Percentiles rank a stretch among this genome's conserved stretches.
These are phyloP conservation scores for Erucastrum elatum DNA, from an alignment of 345 rosid genomes.

Conservation along the genomic window DNA sequence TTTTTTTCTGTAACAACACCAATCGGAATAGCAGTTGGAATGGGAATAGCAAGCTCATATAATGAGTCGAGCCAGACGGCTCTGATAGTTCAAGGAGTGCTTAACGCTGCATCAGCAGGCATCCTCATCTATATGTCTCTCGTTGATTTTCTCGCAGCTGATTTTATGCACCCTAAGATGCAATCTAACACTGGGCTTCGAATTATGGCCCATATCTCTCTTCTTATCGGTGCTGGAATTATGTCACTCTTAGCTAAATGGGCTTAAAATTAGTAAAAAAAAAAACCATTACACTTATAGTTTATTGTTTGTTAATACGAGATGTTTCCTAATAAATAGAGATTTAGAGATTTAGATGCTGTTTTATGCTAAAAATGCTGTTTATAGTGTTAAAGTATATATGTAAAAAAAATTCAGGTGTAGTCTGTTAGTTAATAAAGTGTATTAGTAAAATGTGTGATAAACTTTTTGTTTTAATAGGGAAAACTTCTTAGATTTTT, in stretches of 20 bases:
- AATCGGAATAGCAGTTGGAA: conserved; percentile 54
- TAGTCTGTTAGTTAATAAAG: neutral
- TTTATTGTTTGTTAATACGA: conserved; percentile 11
- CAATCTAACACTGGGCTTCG: conserved; percentile 44
- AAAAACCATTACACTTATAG: neutral
- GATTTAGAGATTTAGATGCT: neutral
- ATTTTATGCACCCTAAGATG: conserved; percentile 55
- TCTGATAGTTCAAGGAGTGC: conserved; percentile 51
- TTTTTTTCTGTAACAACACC: conserved; percentile 65
- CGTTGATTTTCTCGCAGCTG: conserved; percentile 66
- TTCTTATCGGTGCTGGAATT: conserved; percentile 50
- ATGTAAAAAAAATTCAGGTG: neutral
- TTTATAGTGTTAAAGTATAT: neutral
- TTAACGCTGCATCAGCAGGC: conserved; percentile 61
- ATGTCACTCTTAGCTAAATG: conserved; percentile 53
- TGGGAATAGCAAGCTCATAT: conserved; percentile 46
- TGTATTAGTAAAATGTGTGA: neutral
- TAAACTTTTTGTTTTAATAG: neutral
- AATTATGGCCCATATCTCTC: conserved; percentile 44
- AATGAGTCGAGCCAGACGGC: conserved; percentile 45
- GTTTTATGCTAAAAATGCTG: neutral
- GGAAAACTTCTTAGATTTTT: neutral
- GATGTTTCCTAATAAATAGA: neutral
- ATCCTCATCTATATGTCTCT: conserved; percentile 72
- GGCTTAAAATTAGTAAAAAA: conserved; percentile 26